A percentile compares a stretch with the other conserved stretches of the same genome.
Evolutionary conservation across 371 early-diverging fungal genomes (phyloP).

Genomic region (Rhizopus stolonifer): DNA sequence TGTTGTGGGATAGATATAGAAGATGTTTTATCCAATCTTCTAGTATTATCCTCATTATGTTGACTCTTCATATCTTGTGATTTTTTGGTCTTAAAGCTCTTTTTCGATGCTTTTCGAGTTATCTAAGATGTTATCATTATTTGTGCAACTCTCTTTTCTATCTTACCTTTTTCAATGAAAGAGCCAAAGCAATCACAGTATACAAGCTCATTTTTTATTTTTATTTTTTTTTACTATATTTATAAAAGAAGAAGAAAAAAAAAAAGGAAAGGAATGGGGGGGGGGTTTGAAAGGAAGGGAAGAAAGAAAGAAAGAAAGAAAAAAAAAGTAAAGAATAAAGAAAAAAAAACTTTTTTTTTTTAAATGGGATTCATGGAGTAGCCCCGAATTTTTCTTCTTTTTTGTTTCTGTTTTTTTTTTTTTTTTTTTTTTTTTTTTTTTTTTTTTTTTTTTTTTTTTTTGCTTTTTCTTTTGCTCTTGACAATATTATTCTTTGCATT

Average conservation of each 20-base stretch:
- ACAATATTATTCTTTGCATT: no score
- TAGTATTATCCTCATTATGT: not conserved
- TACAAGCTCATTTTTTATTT: constrained; percentile 40
- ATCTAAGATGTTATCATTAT: constrained; percentile 9
- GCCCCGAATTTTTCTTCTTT: no score
- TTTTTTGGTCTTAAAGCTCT: constrained; percentile 8
- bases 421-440: not conserved
- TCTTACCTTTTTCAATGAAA: constrained; percentile 35
- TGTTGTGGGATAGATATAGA: no score
- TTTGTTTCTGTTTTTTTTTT: no score
- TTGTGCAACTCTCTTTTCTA: not conserved
- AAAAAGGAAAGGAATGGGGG: constrained; percentile 1
- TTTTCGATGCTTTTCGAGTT: constrained; percentile 22
- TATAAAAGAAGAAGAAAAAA: constrained; percentile 4
- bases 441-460: not conserved
- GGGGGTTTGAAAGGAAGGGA: not conserved
- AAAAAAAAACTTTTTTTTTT: constrained; percentile 4
- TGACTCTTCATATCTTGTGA: not conserved
- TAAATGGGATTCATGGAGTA: no score
- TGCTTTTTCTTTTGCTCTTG: no score
- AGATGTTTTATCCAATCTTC: not conserved
- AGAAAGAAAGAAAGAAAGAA: constrained; percentile 8
- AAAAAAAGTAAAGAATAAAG: constrained; percentile 14
- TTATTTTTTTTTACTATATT: not conserved
- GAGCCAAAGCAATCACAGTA: constrained; percentile 33